phyloP scores from a whole-genome alignment of 805 yeast genomes.

The Wickerhamomyces canadensis region DNA sequence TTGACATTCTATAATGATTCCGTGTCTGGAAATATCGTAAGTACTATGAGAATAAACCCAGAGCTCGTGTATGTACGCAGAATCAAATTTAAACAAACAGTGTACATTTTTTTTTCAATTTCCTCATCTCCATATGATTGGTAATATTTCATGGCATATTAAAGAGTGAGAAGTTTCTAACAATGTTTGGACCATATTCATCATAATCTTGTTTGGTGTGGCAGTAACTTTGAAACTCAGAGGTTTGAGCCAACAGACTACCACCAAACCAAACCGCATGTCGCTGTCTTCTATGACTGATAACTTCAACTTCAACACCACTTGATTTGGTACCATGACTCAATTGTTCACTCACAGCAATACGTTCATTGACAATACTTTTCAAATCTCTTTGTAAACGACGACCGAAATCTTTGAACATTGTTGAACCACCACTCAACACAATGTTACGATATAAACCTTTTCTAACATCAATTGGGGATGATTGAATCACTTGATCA shows the following conservation, averaged over 20 bases:
- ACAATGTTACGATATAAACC: conserved; percentile 94
- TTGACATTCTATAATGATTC: no score
- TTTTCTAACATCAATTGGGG: conserved; percentile 97
- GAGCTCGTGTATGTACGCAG: no score
- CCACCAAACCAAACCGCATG: conserved; percentile 99
- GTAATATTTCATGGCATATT: conserved; percentile 73
- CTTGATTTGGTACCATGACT: conserved; percentile 67
- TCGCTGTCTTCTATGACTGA: conserved; percentile 94
- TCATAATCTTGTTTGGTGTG: conserved; percentile 97
- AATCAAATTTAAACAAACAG: not conserved
- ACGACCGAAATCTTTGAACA: conserved; percentile 98
- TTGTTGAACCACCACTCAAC: conserved; percentile 94
- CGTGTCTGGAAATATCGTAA: no score
- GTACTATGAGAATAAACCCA: no score
- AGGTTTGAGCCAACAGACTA: conserved; percentile 90
- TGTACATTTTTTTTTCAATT: not conserved
- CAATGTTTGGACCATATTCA: conserved; percentile 96
- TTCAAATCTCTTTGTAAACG: conserved; percentile 94
- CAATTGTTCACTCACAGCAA: conserved; percentile 69
- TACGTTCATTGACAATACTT: conserved; percentile 81
- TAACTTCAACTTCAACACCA: conserved; percentile 96
- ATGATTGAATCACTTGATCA: conserved; percentile 88
- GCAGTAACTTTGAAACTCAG: conserved; percentile 93
- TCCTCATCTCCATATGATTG: not conserved
- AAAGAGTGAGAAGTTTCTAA: conserved; percentile 92